Conservation (phyloP, 176 grass and related monocot genomes). For the Poa annua region DNA sequence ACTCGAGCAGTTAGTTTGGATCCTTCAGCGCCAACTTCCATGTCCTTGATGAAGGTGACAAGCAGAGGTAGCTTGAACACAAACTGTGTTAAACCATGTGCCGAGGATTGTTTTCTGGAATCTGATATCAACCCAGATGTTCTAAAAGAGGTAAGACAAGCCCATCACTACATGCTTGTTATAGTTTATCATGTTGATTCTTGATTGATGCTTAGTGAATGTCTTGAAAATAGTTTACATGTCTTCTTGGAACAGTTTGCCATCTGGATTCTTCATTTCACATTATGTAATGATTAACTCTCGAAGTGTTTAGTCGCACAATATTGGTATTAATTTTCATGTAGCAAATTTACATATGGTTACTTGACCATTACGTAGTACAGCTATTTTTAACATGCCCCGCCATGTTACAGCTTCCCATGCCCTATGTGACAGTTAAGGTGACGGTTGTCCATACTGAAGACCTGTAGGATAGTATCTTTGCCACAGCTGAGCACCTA, state of each 20-base stretch:
- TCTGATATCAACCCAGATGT: conserved; percentile 73
- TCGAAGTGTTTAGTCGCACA: conserved; percentile 3
- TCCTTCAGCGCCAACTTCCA: conserved; percentile 53
- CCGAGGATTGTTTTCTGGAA: conserved; percentile 73
- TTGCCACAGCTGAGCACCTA: background rate
- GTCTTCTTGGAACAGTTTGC: conserved; percentile 11
- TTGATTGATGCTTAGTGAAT: background rate
- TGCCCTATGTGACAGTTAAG: background rate
- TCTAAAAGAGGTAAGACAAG: conserved; percentile 69
- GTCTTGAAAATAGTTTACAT: background rate
- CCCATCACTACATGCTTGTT: background rate
- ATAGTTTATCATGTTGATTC: background rate
- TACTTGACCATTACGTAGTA: background rate
- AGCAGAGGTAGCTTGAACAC: conserved; percentile 49
- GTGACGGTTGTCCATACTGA: background rate
- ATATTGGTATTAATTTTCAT: conserved; percentile 20
- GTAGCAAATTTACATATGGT: background rate
- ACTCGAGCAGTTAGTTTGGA: conserved; percentile 60
- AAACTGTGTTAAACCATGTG: conserved; percentile 55
- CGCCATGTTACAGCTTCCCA: too few species aligned
- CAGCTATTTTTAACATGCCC: too few species aligned
- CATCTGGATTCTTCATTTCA: background rate
- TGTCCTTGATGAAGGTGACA: conserved; percentile 79
- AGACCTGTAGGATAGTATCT: background rate
- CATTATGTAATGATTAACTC: background rate